phyloP scores from a whole-genome alignment of 139 green algal species.

The Chlamydomonas schloesseri region DNA sequence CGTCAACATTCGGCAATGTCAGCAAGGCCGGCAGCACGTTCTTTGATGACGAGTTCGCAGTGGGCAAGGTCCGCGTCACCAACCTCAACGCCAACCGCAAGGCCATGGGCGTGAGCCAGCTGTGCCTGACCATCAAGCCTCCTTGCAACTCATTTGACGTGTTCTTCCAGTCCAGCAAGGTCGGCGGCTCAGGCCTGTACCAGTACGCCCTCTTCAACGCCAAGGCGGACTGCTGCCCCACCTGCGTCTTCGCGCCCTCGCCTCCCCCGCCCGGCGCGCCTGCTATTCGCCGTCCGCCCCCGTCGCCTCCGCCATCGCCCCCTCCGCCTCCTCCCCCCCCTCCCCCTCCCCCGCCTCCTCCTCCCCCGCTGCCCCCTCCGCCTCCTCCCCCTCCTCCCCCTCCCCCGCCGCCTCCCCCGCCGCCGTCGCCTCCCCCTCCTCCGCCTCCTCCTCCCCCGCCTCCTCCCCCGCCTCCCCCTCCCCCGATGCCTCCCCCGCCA shows the following conservation, averaged over 20 bases:
- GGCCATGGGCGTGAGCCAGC: not conserved
- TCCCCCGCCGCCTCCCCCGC: conserved; percentile 1
- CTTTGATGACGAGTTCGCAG: conserved; percentile 7
- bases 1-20: not conserved
- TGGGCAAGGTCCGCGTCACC: conserved; percentile 32
- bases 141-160: conserved; percentile 21
- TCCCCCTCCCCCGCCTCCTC: not conserved
- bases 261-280: not conserved
- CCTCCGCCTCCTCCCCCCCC: not conserved
- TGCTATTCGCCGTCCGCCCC: not conserved
- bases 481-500: not conserved
- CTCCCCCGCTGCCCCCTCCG: not conserved
- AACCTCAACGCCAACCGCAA: not conserved
- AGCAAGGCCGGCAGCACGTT: not conserved
- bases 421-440: not conserved
- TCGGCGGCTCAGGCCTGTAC: conserved; percentile 11
- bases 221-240: conserved; percentile 36
- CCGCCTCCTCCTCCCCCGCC: not conserved
- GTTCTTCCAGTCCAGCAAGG: conserved; percentile 16
- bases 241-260: conserved; percentile 6
- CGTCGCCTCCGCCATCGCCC: not conserved
- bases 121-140: conserved; percentile 20
- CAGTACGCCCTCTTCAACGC: conserved; percentile 23
- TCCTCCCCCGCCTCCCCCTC: conserved; percentile 10
- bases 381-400: conserved; percentile 20